Base-by-base conservation (phyloP, 257 asterid species). In the Jaltomata sinuosa region DNA sequence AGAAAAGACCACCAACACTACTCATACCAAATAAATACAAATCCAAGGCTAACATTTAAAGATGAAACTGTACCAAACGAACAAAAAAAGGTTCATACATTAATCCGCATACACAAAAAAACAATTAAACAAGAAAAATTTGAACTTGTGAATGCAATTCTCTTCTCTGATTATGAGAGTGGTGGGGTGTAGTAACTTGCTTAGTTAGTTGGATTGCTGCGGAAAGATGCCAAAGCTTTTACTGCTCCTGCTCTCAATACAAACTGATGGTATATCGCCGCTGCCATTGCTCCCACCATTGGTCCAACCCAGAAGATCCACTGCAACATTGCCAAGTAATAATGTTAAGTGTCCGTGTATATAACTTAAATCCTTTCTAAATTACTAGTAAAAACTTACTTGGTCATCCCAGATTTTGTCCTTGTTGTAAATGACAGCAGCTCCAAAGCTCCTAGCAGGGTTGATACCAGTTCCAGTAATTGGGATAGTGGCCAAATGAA, bases 11-110 rank as follows among this genome's bases (percentile, higher is more conserved):
- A 72, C 59, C 83, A 84, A 19, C 42, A 25, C 62, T 67, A 68
- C 42, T 45, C 87, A 34, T 69, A 62, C 87, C 87, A 67, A 64
- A 82, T 84, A 84, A 77, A 84, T 86, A 88, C 86, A 86, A 80
- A 84, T 6, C 87, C 87, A 81, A 85, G 21, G 16, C 42, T 76
- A 47, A 27, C 27, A 16, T 27, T n/a, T 76, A 76, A 47, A 16
- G 42, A 76, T 8, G 12, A 47, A 47, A 47, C 81, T 47, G 25
- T 76, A 76, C 81, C 27, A 52, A 53, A 36, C 38, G 16, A 55
- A 55, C 84, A 85, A 74, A 72, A 78, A 15, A 32, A 29, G 36
- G 72, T 76, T 76, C 81, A 47, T 76, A 47, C 61, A 47, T 47
- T 74, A 14, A 34, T 68, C 25, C 8, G 22, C 57, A 45, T 74